Percentiles rank a stretch among this genome's conserved stretches.
These are phyloP conservation scores for Platanus orientalis DNA, from an alignment of 164 flowering plant species.

Conservation along the genomic window DNA sequence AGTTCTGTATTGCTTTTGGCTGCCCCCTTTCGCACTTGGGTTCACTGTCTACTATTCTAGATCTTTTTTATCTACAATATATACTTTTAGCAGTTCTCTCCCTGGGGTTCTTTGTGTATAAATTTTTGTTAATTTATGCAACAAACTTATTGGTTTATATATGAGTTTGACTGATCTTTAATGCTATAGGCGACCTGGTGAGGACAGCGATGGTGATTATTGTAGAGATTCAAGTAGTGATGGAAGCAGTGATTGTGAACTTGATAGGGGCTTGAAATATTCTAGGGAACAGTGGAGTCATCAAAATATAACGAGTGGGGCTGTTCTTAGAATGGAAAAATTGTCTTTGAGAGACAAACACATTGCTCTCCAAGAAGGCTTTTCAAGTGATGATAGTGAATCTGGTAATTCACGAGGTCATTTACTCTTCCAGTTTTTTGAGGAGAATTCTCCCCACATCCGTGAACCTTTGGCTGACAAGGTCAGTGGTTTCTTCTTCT, in stretches of 20 bases:
- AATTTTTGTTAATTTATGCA: no score
- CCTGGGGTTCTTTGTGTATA: no score
- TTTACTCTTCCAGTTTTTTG: conserved; percentile 47
- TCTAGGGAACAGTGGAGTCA: conserved; percentile 19
- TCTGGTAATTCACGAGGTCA: conserved; percentile 24
- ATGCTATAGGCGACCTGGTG: conserved; percentile 43
- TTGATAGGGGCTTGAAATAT: conserved; percentile 22
- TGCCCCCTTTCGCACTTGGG: no score
- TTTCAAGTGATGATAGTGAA: conserved; percentile 56
- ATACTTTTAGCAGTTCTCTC: no score
- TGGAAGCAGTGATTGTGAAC: conserved; percentile 40
- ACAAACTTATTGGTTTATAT: not conserved
- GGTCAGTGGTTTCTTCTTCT: conserved; percentile 28
- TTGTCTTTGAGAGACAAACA: conserved; percentile 43
- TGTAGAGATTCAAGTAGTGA: conserved; percentile 57
- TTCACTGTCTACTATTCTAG: no score
- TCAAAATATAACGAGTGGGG: conserved; percentile 19
- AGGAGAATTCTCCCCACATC: conserved; percentile 42
- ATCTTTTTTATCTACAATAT: no score
- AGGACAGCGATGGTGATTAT: conserved; percentile 70
- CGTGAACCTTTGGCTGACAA: conserved; percentile 75
- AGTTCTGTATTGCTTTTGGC: no score
- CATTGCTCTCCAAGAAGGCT: conserved; percentile 44
- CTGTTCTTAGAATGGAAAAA: conserved; percentile 36
- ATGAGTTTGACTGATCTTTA: not conserved